Conservation (phyloP, 495 filamentous ascomycete species). For the Copromyces sp. region DNA sequence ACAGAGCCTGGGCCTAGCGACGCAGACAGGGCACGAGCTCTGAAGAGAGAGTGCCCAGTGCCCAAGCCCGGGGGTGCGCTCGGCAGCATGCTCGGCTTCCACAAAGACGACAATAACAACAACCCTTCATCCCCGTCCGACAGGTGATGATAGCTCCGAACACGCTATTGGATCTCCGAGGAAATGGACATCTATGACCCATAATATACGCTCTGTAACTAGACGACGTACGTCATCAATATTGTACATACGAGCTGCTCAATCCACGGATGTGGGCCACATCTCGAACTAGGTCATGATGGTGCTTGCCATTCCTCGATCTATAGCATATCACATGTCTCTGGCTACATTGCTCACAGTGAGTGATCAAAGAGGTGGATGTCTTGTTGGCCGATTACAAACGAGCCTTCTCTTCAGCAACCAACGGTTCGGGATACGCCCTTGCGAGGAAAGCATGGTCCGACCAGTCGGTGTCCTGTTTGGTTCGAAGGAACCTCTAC, state of each 20-base stretch:
- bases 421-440: not conserved
- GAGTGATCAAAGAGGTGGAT: not conserved
- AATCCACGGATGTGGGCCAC: not conserved
- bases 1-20: conserved; percentile 7
- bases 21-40: conserved; percentile 9
- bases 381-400: not conserved
- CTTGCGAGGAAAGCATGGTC: not conserved
- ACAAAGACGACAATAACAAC: conserved; percentile 11
- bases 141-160: conserved; percentile 6
- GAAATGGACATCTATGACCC: not conserved
- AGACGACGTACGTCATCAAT: not conserved
- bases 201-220: not conserved
- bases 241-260: not conserved
- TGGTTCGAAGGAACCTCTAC: not conserved
- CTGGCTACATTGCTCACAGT: not conserved
- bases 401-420: not conserved
- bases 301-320: not conserved
- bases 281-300: not conserved
- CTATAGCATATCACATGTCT: not conserved
- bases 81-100: conserved; percentile 65
- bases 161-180: not conserved
- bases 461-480: not conserved
- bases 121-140: conserved; percentile 3
- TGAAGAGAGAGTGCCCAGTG: conserved; percentile 61
- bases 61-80: conserved; percentile 72